Percentiles rank a stretch among this genome's conserved stretches.
These are phyloP conservation scores for Ogataea ramenticola DNA, from an alignment of 805 yeast species.

Conservation along the genomic window DNA sequence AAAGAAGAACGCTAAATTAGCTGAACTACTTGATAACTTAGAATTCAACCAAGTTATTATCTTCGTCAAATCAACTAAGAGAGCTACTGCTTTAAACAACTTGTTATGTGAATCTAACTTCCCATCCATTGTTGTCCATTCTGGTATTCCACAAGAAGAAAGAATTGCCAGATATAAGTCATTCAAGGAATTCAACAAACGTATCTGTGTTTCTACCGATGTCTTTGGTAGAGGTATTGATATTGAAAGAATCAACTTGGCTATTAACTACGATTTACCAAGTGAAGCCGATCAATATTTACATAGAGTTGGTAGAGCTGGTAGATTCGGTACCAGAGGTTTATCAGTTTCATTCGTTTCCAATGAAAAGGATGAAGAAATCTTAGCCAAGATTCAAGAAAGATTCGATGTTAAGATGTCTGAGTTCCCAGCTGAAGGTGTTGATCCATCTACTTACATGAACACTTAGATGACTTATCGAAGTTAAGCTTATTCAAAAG, in stretches of 20 bases:
- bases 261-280: slow-evolving; percentile 96
- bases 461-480: slow-evolving; percentile 80
- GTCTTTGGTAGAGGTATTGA: slow-evolving; percentile 99
- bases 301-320: slow-evolving; percentile 99
- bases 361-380: slow-evolving; percentile 80
- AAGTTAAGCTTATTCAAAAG: too few species aligned
- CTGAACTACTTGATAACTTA: slow-evolving; percentile 85
- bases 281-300: slow-evolving; percentile 95
- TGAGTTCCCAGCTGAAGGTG: slow-evolving; percentile 96
- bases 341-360: slow-evolving; percentile 88
- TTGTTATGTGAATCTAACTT: slow-evolving; percentile 86
- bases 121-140: slow-evolving; percentile 96
- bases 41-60: slow-evolving; percentile 98
- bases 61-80: slow-evolving; percentile 83
- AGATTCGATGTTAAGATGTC: slow-evolving; percentile 94
- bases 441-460: slow-evolving; percentile 96
- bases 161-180: slow-evolving; percentile 95
- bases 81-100: slow-evolving; percentile 89
- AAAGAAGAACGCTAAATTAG: slow-evolving; percentile 88
- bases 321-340: slow-evolving; percentile 99
- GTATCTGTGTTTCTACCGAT: slow-evolving; percentile 97
- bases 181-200: slow-evolving; percentile 96
- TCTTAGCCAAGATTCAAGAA: slow-evolving; percentile 87
- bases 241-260: slow-evolving; percentile 96
- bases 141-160: slow-evolving; percentile 94